phyloP scores from a whole-genome alignment of 495 filamentous ascomycete species.

The Neurospora sp. region DNA sequence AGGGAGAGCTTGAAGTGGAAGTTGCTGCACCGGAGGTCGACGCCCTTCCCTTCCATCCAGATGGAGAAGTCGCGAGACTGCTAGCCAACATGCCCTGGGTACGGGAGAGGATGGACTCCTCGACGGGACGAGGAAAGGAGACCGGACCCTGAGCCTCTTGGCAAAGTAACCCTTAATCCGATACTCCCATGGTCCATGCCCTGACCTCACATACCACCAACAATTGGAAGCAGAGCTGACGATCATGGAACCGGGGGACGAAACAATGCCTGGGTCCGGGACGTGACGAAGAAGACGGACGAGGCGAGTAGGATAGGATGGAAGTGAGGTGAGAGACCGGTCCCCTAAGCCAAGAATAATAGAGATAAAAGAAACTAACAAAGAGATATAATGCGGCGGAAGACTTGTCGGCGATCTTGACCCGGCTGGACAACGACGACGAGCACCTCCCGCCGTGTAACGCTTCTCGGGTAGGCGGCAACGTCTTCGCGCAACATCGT shows the following conservation, averaged over 20 bases:
- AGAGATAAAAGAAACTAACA: not conserved
- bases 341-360: not conserved
- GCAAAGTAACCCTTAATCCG: too few species aligned
- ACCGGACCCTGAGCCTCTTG: not conserved
- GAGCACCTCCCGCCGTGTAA: too few species aligned
- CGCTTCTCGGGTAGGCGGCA: too few species aligned
- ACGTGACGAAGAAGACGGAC: not conserved
- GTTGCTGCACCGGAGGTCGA: not conserved
- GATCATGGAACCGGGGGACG: too few species aligned
- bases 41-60: not conserved
- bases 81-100: not conserved
- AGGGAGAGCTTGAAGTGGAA: too few species aligned
- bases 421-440: too few species aligned
- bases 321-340: not conserved
- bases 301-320: not conserved
- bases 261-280: not conserved
- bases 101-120: slow-evolving; percentile 5
- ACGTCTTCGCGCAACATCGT: not conserved
- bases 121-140: slow-evolving; percentile 1
- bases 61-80: not conserved
- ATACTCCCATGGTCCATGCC: too few species aligned
- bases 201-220: too few species aligned
- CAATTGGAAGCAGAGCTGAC: too few species aligned
- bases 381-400: not conserved
- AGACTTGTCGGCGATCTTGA: not conserved